Base-by-base conservation (phyloP, 2,329 filamentous ascomycete genomes). In the Trichoderma sp. region DNA sequence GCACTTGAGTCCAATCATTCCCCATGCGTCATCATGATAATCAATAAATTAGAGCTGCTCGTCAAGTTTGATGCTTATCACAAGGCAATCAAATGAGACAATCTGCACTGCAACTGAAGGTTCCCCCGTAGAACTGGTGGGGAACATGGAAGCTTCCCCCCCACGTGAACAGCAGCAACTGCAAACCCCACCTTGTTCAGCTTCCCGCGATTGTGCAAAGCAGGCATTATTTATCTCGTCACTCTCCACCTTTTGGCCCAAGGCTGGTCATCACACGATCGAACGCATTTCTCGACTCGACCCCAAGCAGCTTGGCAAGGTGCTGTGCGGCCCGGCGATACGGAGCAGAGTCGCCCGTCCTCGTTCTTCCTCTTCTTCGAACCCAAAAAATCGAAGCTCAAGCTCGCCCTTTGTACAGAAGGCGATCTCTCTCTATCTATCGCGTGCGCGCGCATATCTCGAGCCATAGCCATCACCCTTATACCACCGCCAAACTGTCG, bases 401-500 rank as follows among this genome's bases (percentile, higher is more conserved):
- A 24, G 60, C 60, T 43, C 18, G 6, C n/a, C 6, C 58, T 34
- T 24, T 14, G 18, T 14, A 28, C 30, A 34, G 12, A 65, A 24
- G 26, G 24, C 9, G 14, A n/a, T 60, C 57, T 8, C 14, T 12
- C 9, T 15, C 7, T 1, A 1, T 43, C 70, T 39, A 26, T n/a
- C 28, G 56, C 47, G 51, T 36, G 43, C 26, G 43, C n/a, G 21
- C 32, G 14, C 43, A 18, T 32, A 47, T n/a, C 26, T 51, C 53
- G 21, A 66, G 6, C n/a, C 62, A 47, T 47, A 58, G 53, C 34
- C 32, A 11, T 61, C 39, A 28, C 36, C n/a, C 36, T n/a, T 6
- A 21, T 30, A 68, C 63, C 62, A 71, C 80, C 82, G 80, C 76
- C 82, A 84, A 83, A 79, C 83, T 84, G 84, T 83, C 84, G 76